Base-by-base conservation (phyloP, 2,329 filamentous ascomycete genomes). In the Paecilomyces sp. region DNA sequence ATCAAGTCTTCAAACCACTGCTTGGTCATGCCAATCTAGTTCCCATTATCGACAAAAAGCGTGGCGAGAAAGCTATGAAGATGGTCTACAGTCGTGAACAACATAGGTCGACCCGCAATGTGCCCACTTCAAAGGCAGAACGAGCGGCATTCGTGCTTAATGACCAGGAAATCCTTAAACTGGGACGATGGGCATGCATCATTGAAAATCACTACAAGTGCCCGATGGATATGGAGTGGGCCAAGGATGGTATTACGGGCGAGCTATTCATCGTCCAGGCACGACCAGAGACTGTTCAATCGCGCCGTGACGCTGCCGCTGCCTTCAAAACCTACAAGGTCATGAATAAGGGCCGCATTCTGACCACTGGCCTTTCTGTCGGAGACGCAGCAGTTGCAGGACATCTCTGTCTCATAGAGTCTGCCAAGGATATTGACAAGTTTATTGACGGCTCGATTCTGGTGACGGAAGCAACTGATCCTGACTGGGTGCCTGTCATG, bases 151-250 rank as follows among this genome's bases (percentile, higher is more conserved):
- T 71, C 61, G 73, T 75, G 25, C 70, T 76, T 18, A 60, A 53
- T 12, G 68, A 75, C 54, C 9, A 61, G 18, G 73, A 76, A 54
- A 75, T 75, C 24, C 64, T 76, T n/a, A 68, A 72, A 24, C 62
- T 76, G 9, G 67, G 64, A 12, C 70, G 72, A 22, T 76, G 74
- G 74, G 74, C 66, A 1, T 72, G 70, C 56, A 70, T 58, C 0
- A 70, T 76, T 36, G 74, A 77, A 55, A 56, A 67, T 52, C 73
- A 76, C 60, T 77, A 76, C 54, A 63, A 65, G 0, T 69, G 68
- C 54, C 69, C 72, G 0, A 75, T 76, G 74, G 73, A 77, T 54
- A 74, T 76, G 60, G 74, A 75, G 60, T 77, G 74, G 74, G 74
- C 73, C 25, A 74, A 72, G 56, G 73, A 74, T 54, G 65, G 66